Evolutionary conservation across 164 flowering plant genomes (phyloP).

Genomic region (Magnolia sinica): DNA sequence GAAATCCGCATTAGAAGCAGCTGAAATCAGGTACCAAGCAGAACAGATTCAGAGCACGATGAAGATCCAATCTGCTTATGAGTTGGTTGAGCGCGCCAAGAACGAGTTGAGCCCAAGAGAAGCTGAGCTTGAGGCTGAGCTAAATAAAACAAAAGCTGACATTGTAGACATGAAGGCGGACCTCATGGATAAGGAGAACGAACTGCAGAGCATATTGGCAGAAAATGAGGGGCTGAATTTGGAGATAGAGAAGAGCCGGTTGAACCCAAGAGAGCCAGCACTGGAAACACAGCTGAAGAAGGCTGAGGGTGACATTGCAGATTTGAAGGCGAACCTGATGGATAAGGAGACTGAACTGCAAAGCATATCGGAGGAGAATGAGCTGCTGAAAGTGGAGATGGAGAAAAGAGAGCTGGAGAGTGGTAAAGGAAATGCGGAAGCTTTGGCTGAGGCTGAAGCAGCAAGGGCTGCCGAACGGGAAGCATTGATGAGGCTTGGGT

Average conservation of each 20-base stretch:
- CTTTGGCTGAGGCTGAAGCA: conserved; percentile 34
- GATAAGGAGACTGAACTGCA: conserved; percentile 74
- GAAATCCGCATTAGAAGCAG: conserved; percentile 46
- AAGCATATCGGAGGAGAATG: conserved; percentile 61
- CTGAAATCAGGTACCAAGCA: conserved; percentile 50
- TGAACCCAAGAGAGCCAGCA: conserved; percentile 29
- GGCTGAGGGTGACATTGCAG: conserved; percentile 30
- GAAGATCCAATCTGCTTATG: conserved; percentile 45
- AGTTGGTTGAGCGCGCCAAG: conserved; percentile 45
- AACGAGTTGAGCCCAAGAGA: conserved; percentile 34
- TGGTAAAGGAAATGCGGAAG: conserved; percentile 24
- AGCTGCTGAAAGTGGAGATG: conserved; percentile 47
- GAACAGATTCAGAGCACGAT: conserved; percentile 39
- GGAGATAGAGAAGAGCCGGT: conserved; percentile 33
- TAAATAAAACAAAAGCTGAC: conserved; percentile 33
- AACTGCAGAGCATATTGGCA: conserved; percentile 59
- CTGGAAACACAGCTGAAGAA: conserved; percentile 41
- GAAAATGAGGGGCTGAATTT: conserved; percentile 60
- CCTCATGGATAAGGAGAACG: conserved; percentile 82
- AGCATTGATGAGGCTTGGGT: conserved; percentile 52
- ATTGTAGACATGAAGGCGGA: conserved; percentile 65
- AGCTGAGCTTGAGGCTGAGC: conserved; percentile 47
- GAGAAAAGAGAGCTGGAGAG: conserved; percentile 34
- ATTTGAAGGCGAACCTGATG: conserved; percentile 52
- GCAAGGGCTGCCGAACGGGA: conserved; percentile 57